A percentile compares a stretch with the other conserved stretches of the same genome.
Conservation (phyloP, 106 monocot genomes). For the Narthecium ossifragum region DNA sequence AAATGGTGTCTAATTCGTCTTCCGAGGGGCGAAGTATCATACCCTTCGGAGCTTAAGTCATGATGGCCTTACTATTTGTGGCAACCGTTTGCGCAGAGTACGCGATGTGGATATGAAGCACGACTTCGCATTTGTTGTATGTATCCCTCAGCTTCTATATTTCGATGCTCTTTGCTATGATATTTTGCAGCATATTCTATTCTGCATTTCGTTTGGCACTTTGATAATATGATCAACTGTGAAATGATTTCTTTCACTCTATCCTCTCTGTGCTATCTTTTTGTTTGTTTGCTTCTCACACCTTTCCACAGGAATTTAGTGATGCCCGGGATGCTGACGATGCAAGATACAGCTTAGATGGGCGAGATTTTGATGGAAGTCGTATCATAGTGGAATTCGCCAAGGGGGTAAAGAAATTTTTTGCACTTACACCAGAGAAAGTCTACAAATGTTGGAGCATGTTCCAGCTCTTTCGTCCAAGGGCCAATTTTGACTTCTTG, state of each 20-base stretch:
- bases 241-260: no score
- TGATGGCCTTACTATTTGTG: constrained; percentile 97
- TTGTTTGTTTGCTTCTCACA: constrained; percentile 9
- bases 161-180: not conserved
- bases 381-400: constrained; percentile 92
- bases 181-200: not conserved
- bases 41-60: constrained; percentile 56
- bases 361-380: constrained; percentile 85
- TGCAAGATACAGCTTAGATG: constrained; percentile 79
- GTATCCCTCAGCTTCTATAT: constrained; percentile 10
- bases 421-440: not conserved
- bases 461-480: not conserved
- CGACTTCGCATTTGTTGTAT: constrained; percentile 96
- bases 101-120: constrained; percentile 99
- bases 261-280: not conserved
- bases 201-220: no score
- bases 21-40: constrained; percentile 62
- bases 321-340: constrained; percentile 97
- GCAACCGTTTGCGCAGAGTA: constrained; percentile 96
- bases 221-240: no score
- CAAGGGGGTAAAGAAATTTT: constrained; percentile 49
- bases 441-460: not conserved
- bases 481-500: no score
- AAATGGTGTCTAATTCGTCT: constrained; percentile 75
- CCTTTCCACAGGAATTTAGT: constrained; percentile 69